Evolutionary conservation across 2,329 filamentous ascomycete species (phyloP).

Genomic region (Podosphaera leucotricha): DNA sequence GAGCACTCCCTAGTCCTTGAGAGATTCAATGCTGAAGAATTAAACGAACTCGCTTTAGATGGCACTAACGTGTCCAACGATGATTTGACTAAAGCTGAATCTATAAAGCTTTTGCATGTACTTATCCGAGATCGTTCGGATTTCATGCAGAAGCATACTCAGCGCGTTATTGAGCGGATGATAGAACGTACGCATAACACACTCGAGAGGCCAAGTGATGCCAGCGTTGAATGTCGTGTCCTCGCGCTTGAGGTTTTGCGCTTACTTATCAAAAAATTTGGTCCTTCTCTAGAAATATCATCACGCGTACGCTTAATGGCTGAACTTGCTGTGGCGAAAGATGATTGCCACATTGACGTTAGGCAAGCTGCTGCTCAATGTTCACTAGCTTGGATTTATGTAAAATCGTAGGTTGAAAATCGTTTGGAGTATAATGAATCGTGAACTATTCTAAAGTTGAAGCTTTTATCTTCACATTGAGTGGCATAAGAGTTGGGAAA

Average conservation of each 20-base stretch:
- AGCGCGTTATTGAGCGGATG: constrained; percentile 13
- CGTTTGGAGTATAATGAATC: no score
- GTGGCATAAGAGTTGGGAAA: no score
- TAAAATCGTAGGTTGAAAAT: not conserved
- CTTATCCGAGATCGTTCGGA: constrained; percentile 6
- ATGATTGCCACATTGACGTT: constrained; percentile 11
- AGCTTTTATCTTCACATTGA: no score
- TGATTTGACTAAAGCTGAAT: constrained; percentile 8
- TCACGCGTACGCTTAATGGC: constrained; percentile 6
- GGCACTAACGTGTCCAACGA: constrained; percentile 11
- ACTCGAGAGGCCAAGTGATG: constrained; percentile 10
- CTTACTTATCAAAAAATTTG: constrained; percentile 7
- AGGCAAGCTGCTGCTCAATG: constrained; percentile 7
- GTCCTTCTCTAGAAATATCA: constrained; percentile 4
- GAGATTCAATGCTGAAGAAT: constrained; percentile 2
- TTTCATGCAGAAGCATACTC: constrained; percentile 10
- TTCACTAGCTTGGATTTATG: not conserved
- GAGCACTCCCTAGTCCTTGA: constrained; percentile 4
- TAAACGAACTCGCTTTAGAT: constrained; percentile 11
- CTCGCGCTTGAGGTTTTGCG: constrained; percentile 13
- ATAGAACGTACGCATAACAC: constrained; percentile 12
- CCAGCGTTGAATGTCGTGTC: constrained; percentile 6
- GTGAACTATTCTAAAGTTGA: no score
- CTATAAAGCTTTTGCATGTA: constrained; percentile 8
- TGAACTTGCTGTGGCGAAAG: constrained; percentile 10